Base-by-base conservation (phyloP, 495 filamentous ascomycete genomes). In the Hyphodiscus hymeniophilus region DNA sequence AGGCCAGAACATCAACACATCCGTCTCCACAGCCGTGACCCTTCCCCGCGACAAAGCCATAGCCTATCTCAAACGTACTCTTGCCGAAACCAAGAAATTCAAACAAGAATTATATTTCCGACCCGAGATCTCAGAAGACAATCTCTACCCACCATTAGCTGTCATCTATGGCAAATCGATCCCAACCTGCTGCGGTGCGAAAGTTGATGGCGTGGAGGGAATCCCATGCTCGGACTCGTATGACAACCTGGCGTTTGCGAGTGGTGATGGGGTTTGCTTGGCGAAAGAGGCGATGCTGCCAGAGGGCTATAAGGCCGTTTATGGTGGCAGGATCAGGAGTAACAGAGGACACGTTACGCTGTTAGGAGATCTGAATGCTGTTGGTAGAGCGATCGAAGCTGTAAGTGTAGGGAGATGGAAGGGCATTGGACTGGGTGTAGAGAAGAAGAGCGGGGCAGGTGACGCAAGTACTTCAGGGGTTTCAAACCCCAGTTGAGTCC, bases 121-220 rank as follows among this genome's bases (percentile, higher is more conserved):
- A 3, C 69, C 79, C 0, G 33, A 56, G 2, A 83, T 84, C 54
- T 77, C 80, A n/a, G 55, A 60, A 1, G 51, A 63, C 6, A 91
- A 94, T 60, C 51, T 54, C 3, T 96, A 97, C 56, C 91, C 91
- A 7, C 89, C 91, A 0, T 65, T 85, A 10, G 78, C 87, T 0
- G 74, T 96, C n/a, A 73, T 97, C 7, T 97, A 94, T 72, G 85
- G 83, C 30, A 95, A 94, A 61, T 79, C 79, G 18, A 80, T 84
- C 2, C 90, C 91, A 0, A 97, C 91, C 0, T 85, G 94, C 1
- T 85, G 77, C 62, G 88, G 80, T 0, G 88, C 85, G 1, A 75
- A 78, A 11, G 87, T 97, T 8, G 57, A 72, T 4, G 77, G 78
- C 2, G 59, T 71, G 5, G 82, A 87, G 28, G 70, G 69, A 12